Evolutionary conservation across 2,329 filamentous ascomycete genomes (phyloP), one percentile per base, ranked within the genome.

Genomic region (Sporothrix protearum): DNA sequence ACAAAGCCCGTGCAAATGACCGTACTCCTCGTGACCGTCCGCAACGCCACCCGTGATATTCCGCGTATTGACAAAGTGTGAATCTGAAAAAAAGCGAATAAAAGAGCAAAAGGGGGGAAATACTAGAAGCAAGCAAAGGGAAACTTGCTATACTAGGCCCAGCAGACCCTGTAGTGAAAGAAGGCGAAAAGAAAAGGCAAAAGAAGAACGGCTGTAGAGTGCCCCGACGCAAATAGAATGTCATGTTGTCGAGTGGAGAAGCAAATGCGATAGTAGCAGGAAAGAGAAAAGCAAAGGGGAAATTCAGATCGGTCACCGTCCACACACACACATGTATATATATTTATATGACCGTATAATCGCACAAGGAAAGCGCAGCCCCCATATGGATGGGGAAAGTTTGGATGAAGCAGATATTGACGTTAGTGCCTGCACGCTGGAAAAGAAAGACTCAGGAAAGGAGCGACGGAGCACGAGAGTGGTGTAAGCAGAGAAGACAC

Each of bases 91-190:
- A 36, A 3, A 36, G 8, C 33, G 33, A 36, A 36, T 36, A n/a
- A n/a, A n/a, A n/a, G n/a, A n/a, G n/a, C n/a, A n/a, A n/a, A n/a
- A n/a, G n/a, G n/a, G n/a, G n/a, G n/a, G n/a, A n/a, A n/a, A n/a
- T n/a, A n/a, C n/a, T n/a, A n/a, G 33, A 36, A 36, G 33, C n/a
- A 69, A 61, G 66, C 2, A 63, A 71, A 63, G 36, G 30, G 6
- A 30, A 30, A 53, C 3, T 9, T 5, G 49, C 12, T 57, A 22
- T n/a, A n/a, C n/a, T n/a, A 22, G 25, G 36, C 16, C 36, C 3
- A n/a, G 8, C 19, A n/a, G 16, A 36, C 3, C 22, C 9, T 9
- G n/a, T 7, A 22, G n/a, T 7, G 25, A 30, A 59, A 10, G 19
- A 51, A 47, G 42, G 59, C 47, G 33, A 45, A 42, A 59, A 28